Evolutionary conservation across 169 alveolate species (phyloP), one percentile per base, ranked within the genome.

Genomic region (Plasmodium chabaudi): DNA sequence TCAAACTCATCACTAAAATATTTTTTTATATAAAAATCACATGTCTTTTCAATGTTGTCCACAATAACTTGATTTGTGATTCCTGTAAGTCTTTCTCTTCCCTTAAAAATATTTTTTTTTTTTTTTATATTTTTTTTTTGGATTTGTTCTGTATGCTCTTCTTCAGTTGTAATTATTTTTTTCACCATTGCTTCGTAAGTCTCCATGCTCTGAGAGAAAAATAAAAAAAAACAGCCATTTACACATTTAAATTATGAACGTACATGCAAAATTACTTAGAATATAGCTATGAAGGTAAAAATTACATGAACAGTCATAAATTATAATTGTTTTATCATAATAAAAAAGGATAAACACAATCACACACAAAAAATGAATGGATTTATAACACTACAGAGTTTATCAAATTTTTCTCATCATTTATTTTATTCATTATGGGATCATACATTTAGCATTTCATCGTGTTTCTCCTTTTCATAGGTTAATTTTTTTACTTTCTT

Each of bases 21-120:
- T 79, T 79, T 79, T 34, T 79, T 79, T 53, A 79, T 53, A 23
- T 79, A 79, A 65, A 79, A 79, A 10, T 79, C 89, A 53, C 89
- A 79, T 17, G 89, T 79, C 60, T 79, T 79, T 23, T 79, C 89
- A 2, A 79, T 70, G 23, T 55, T 79, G 19, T 63, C 89, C 60
- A 79, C 1, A 71, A 65, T 39, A 10, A 79, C 71, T n/a, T 82
- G 12, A 57, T 79, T 56, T 46, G 65, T 79, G 15, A 79, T 79
- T 51, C 89, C 21, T 27, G 67, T 47, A 0, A 79, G 77, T 65
- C 55, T 79, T 15, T 60, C 89, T 21, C 34, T 46, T 5, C 9
- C 23, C 19, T 51, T 44, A 5, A n/a, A n/a, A 49, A n/a, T 57
- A 27, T 13, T 34, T 77, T 34, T 42, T 67, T 64, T 64, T 25